Base-by-base conservation (phyloP, 2,329 filamentous ascomycete genomes). In the Neonectria neomacrospora region DNA sequence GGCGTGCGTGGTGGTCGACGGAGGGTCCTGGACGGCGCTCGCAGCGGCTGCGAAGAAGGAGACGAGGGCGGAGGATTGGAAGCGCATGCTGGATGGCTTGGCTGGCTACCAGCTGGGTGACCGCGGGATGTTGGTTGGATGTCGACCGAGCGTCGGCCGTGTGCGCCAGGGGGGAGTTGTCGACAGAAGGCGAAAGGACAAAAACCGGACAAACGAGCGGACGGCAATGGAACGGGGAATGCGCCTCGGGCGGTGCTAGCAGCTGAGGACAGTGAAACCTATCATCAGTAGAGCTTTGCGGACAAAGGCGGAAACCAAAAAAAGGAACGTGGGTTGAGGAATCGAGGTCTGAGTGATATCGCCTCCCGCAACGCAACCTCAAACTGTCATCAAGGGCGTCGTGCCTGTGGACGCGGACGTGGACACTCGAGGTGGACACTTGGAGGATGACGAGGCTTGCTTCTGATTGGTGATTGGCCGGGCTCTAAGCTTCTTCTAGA, bases 1-100 rank as follows among this genome's bases (percentile, higher is more conserved):
- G 9, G 77, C 77, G 28, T 79, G 79, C 1, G 81, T 74, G 1
- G 83, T 84, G 1, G 80, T 75, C 5, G 81, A 78, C 30, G 80
- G 73, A 4, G 77, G 70, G 54, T 79, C 73, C 22, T 79, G 76
- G 41, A 79, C 69, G 47, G 77, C 77, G 61, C 72, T 62, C 41
- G 75, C 72, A 9, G 72, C 67, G 26, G 78, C 75, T 53, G 76
- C 76, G 39, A 81, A 71, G 50, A 81, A 68, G 26, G 80, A 68
- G 47, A 81, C 69, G 34, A 81, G 55, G 16, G 74, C 65, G 10
- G 71, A 65, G 20, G 70, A 52, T 44, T 57, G 63, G 53, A 75
- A 63, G 41, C 71, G 76, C 76, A 78, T 77, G 16, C 42, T 64
- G 56, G 54, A 55, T 20, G 37, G n/a, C n/a, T 18, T 11, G 37